phyloP scores from a whole-genome alignment of 2,329 filamentous ascomycete genomes.

The Monosporascus sp. region DNA sequence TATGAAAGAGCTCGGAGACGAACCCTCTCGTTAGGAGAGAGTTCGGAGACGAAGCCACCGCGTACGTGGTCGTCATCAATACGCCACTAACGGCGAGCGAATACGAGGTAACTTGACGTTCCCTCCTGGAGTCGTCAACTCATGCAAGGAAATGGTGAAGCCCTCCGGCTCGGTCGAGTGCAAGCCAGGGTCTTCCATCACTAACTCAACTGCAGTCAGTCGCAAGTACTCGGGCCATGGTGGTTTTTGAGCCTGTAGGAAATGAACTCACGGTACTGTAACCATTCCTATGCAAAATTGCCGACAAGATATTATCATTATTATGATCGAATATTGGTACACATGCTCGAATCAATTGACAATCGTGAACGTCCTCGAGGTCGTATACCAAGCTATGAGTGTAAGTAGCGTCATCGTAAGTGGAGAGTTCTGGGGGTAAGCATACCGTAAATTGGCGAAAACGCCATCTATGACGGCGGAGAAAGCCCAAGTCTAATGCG shows the following conservation, averaged over 20 bases:
- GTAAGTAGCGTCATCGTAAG: neutral
- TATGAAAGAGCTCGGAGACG: no score
- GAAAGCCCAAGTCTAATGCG: constrained; percentile 17
- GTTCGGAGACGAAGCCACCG: constrained; percentile 2
- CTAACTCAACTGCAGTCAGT: constrained; percentile 3
- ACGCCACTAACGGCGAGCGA: constrained; percentile 2
- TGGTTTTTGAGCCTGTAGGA: constrained; percentile 8
- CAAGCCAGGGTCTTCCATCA: constrained; percentile 2
- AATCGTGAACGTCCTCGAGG: constrained; percentile 17
- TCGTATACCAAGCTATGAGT: constrained; percentile 14
- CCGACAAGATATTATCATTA: constrained; percentile 17
- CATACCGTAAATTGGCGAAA: constrained; percentile 17
- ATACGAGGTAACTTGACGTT: constrained; percentile 1
- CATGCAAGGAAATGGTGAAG: constrained; percentile 3
- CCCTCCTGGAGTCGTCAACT: constrained; percentile 1
- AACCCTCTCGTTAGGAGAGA: no score
- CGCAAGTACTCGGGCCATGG: constrained; percentile 3
- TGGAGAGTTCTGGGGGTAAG: neutral
- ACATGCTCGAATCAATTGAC: constrained; percentile 12
- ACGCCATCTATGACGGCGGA: constrained; percentile 6
- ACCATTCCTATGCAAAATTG: constrained; percentile 9
- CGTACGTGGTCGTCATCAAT: constrained; percentile 3
- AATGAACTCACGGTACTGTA: constrained; percentile 8
- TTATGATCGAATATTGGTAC: constrained; percentile 10
- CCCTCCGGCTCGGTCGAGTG: constrained; percentile 1